Evolutionary conservation across 306 rosid species (phyloP).

Genomic region (Elaeagnus macrophylla): DNA sequence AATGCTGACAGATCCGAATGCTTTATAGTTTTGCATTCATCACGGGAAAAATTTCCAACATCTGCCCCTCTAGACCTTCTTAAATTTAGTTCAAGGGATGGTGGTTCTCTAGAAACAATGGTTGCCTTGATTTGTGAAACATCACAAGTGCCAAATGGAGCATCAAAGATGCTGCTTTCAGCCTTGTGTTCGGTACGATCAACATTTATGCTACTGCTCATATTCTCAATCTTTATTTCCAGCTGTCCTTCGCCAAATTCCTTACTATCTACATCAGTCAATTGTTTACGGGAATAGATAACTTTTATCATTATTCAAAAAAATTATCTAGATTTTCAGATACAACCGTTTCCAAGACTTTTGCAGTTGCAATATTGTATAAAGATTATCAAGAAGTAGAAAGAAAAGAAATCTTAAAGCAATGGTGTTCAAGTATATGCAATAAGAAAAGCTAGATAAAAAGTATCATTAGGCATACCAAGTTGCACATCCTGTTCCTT

Average conservation of each 20-base stretch:
- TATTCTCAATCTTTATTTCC: constrained; percentile 23
- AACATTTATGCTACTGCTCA: constrained; percentile 20
- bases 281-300: constrained; percentile 25
- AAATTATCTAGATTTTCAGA: constrained; percentile 13
- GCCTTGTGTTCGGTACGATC: constrained; percentile 31
- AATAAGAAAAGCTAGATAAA: constrained; percentile 9
- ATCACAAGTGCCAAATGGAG: constrained; percentile 31
- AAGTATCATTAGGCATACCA: constrained; percentile 38
- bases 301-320: constrained; percentile 16
- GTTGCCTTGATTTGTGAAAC: constrained; percentile 31
- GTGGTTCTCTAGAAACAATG: constrained; percentile 27
- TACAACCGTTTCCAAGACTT: constrained; percentile 39
- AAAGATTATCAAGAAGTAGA: constrained; percentile 29
- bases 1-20: constrained; percentile 62
- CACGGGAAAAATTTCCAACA: constrained; percentile 31
- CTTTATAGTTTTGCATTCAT: constrained; percentile 42
- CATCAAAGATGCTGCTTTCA: constrained; percentile 42
- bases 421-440: constrained; percentile 11
- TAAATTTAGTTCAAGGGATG: constrained; percentile 51
- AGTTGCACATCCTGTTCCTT: constrained; percentile 27
- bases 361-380: constrained; percentile 37
- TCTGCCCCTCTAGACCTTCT: constrained; percentile 40
- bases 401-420: constrained; percentile 10
- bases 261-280: constrained; percentile 28
- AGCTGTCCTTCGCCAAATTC: constrained; percentile 23